Evolutionary conservation across 2,329 filamentous ascomycete species (phyloP).

Genomic region (Stemphylium lycopersici): DNA sequence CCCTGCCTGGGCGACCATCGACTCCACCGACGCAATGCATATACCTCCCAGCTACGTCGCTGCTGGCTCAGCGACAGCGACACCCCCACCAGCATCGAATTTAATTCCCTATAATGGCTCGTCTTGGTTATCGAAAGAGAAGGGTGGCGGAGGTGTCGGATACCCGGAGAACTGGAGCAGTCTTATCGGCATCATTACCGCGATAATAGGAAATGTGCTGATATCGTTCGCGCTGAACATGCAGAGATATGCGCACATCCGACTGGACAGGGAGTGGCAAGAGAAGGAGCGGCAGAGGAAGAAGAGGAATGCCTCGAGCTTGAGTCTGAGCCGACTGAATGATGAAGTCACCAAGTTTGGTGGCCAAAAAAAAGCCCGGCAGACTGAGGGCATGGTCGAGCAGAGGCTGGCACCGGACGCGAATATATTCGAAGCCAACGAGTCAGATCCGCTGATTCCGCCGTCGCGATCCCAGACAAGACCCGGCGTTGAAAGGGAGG

Average conservation of each 20-base stretch:
- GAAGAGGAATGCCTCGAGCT: constrained; percentile 49
- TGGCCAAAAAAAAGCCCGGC: constrained; percentile 9
- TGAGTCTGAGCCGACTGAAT: constrained; percentile 45
- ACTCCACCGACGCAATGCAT: constrained; percentile 29
- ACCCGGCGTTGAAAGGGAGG: constrained; percentile 36
- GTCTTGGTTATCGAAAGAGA: constrained; percentile 16
- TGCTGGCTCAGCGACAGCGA: constrained; percentile 28
- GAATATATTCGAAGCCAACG: constrained; percentile 22
- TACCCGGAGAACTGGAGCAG: constrained; percentile 73
- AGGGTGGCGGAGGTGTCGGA: constrained; percentile 12
- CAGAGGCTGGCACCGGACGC: constrained; percentile 7
- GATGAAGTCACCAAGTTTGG: constrained; percentile 35
- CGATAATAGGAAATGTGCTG: constrained; percentile 89
- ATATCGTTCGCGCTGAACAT: constrained; percentile 97
- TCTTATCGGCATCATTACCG: constrained; percentile 90
- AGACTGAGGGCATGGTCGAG: constrained; percentile 4
- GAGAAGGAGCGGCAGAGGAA: constrained; percentile 50
- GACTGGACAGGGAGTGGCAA: constrained; percentile 73
- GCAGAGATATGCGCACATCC: constrained; percentile 92
- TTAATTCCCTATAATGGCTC: constrained; percentile 13
- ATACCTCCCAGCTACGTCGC: constrained; percentile 29
- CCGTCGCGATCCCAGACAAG: constrained; percentile 2
- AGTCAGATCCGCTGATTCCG: constrained; percentile 45
- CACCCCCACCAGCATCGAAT: constrained; percentile 17
- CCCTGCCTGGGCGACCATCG: constrained; percentile 7